Evolutionary conservation across 2,329 filamentous ascomycete genomes (phyloP).

Genomic region (Penicillium crustosum): DNA sequence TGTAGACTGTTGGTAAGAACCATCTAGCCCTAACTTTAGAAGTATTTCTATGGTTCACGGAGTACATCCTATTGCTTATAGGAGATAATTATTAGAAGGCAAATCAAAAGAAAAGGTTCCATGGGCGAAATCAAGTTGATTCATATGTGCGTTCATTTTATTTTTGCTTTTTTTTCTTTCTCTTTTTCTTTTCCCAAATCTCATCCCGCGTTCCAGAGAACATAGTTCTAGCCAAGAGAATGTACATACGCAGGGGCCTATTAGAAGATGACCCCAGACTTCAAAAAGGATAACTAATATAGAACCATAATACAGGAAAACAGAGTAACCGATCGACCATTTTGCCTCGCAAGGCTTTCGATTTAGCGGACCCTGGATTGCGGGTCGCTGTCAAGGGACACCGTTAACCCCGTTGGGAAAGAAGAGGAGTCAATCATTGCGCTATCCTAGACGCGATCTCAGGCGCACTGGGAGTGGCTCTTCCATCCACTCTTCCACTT

Average conservation of each 20-base stretch:
- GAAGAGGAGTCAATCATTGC: conserved; percentile 13
- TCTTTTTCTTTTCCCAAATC: not conserved
- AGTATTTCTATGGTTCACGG: not conserved
- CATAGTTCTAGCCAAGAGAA: conserved; percentile 1
- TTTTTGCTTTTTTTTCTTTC: not conserved
- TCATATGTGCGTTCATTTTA: not conserved
- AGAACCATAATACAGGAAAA: not conserved
- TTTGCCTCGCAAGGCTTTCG: conserved; percentile 14
- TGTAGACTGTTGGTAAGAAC: not conserved
- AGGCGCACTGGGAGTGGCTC: not conserved
- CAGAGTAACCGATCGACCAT: conserved; percentile 10
- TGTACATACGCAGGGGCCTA: conserved; percentile 1
- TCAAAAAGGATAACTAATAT: not conserved
- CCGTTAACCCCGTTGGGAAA: conserved; percentile 23
- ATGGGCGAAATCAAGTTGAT: not conserved
- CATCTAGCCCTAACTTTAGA: not conserved
- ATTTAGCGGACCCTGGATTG: conserved; percentile 23
- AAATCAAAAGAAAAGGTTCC: not conserved
- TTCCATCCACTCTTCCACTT: not conserved
- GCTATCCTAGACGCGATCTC: conserved; percentile 10
- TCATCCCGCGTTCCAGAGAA: conserved; percentile 4
- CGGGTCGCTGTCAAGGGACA: conserved; percentile 21
- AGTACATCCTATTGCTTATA: not conserved
- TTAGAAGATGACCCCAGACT: conserved; percentile 1
- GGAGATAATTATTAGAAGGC: not conserved